Evolutionary conservation across 23 red algal genomes (phyloP).

Genomic region (Agarophyton chilense): DNA sequence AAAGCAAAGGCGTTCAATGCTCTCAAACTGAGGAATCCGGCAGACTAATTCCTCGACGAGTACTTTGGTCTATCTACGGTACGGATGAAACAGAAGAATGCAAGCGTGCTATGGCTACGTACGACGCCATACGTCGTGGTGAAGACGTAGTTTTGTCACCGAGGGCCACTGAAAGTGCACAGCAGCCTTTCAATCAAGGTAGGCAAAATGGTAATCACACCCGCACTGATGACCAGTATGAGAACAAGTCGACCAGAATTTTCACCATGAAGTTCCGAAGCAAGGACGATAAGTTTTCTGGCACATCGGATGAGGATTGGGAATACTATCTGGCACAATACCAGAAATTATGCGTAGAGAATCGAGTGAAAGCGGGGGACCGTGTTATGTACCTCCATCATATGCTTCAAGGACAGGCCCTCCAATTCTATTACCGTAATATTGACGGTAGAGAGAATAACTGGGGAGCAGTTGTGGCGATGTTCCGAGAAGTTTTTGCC

Average conservation of each 20-base stretch:
- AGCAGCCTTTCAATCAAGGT: not conserved
- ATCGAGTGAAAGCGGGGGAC: not conserved
- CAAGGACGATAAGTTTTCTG: not conserved
- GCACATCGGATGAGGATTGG: not conserved
- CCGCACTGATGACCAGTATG: not conserved
- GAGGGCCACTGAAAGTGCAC: not conserved
- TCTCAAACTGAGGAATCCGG: not conserved
- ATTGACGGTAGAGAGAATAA: not conserved
- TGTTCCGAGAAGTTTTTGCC: not conserved
- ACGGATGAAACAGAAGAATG: not conserved
- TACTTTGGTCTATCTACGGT: not conserved
- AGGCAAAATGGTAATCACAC: not conserved
- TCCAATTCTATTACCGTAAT: constrained; percentile 10
- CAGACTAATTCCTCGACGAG: not conserved
- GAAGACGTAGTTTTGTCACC: not conserved
- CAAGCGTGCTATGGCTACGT: not conserved
- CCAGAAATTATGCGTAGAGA: not conserved
- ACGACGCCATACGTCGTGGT: constrained; percentile 13
- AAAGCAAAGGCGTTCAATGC: not conserved
- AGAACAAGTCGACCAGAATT: not conserved
- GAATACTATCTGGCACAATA: not conserved
- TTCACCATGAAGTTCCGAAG: not conserved
- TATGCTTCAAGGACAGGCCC: not conserved
- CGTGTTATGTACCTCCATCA: not conserved
- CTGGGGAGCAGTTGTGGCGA: not conserved